Evolutionary conservation across 2,329 filamentous ascomycete species (phyloP), one percentile per base, ranked within the genome.

Genomic region (Penicillium sp.): DNA sequence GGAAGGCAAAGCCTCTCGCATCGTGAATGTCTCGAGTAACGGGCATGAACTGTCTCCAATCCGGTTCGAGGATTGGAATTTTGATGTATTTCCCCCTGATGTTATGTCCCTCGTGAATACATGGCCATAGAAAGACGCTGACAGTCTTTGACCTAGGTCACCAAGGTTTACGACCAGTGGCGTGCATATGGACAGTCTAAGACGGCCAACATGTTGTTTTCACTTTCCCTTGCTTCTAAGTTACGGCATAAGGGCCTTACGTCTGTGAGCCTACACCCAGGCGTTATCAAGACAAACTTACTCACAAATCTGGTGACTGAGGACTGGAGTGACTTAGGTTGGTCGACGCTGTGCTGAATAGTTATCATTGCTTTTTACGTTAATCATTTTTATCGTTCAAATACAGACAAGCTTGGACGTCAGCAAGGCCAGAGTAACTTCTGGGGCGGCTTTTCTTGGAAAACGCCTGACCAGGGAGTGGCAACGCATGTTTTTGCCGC

Each of bases 1-100:
- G 5, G 53, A 64, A 1, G 57, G 69, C 0, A 20, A 17, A 14
- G 30, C 8, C 4, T 25, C 16, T 7, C 31, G 39, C 4, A 43
- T 77, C 6, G 64, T 77, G 14, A 73, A 65, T 43, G 56, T 77
- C 6, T 64, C 64, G 17, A 74, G 72, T 48, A 56, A 67, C 20
- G 72, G 71, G 2, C 64, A 76, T 45, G 59, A 66, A 4, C 33
- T 74, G 9, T 54, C 58, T 2, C 67, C 67, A 1, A 54, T 76
- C 11, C 58, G 70, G 2, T 74, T 68, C 43, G 58, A 62, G 30
- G 72, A 76, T 50, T 67, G 60, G 26, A 69, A 72, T 21, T 74
- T 74, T 43, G 58, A 65, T 15, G 69, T 65, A 45, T 21, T 5
- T 7, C 19, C 36, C 31, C 9, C 23, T 19, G 16, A 35, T 4